Percentiles rank a stretch among this genome's conserved stretches.
These are phyloP conservation scores for Flaveria brownii DNA, from an alignment of 129 eudicot species.

Conservation along the genomic window DNA sequence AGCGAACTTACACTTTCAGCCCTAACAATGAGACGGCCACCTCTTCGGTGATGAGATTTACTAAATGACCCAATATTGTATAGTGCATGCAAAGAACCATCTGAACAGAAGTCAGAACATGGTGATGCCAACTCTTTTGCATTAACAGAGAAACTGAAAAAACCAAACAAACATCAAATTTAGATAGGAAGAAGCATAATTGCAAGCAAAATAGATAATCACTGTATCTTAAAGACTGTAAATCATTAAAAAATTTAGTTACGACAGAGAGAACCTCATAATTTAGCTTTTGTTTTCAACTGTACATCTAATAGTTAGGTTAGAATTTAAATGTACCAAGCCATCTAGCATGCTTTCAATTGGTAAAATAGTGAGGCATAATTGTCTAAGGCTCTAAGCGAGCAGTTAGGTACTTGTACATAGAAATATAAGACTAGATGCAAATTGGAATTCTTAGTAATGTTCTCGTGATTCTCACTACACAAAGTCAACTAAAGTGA, in stretches of 20 bases:
- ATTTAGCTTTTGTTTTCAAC: background rate
- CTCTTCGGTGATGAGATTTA: constrained; percentile 43
- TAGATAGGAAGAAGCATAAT: constrained; percentile 7
- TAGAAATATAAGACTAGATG: background rate
- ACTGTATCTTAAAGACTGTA: background rate
- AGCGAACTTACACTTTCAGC: constrained; percentile 68
- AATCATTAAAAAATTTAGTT: background rate
- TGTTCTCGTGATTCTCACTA: background rate
- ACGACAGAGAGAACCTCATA: background rate
- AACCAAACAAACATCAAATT: constrained; percentile 11
- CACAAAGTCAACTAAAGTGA: background rate
- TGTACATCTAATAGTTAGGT: background rate
- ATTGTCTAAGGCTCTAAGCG: background rate
- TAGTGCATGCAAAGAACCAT: constrained; percentile 48
- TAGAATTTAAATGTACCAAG: background rate
- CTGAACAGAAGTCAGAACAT: constrained; percentile 49
- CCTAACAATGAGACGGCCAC: constrained; percentile 64
- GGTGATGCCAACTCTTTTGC: constrained; percentile 56
- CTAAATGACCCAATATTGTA: constrained; percentile 40
- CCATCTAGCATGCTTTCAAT: constrained; percentile 8
- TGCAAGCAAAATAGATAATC: background rate
- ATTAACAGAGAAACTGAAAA: constrained; percentile 58
- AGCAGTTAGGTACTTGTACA: background rate
- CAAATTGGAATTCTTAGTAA: background rate
- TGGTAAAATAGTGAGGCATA: constrained; percentile 12